Base-by-base conservation (phyloP, 2,329 filamentous ascomycete genomes). In the Fusarium sp. region DNA sequence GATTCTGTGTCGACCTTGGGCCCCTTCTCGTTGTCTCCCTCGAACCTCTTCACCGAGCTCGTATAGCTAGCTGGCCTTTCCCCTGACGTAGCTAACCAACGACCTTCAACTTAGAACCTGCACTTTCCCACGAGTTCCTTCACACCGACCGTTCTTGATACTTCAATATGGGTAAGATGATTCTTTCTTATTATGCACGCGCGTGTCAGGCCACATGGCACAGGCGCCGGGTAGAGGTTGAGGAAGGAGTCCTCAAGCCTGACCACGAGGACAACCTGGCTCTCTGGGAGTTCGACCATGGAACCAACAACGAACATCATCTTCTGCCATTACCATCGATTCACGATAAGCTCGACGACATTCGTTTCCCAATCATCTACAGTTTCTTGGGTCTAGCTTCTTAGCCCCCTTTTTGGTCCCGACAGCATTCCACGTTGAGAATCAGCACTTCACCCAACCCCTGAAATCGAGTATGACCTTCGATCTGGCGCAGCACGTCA, bases 291-390 rank as follows among this genome's bases (percentile, higher is more conserved):
- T 56, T 64, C 55, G 39, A 63, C 24, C 52, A 31, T 31, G 28
- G 28, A 31, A 31, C 28, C 13, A 50, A 55, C 45, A 53, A 58
- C 54, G 57, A 57, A 21, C 40, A 33, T 47, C 61, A 52, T 61
- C 54, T 63, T 73, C 66, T 70, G 57, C 63, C 63, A 46, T 58
- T 73, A 57, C 57, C 71, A 72, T 65, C 73, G 73, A 66, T 52
- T 61, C 69, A 70, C 76, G 65, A 79, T 77, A 79, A 65, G 19
- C 68, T 63, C 72, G 69, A 74, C 73, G 71, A 73, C 76, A 76
- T 80, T 77, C 79, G 78, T 80, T 82, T 70, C 57, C 63, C 73
- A 38, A 72, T 72, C 77, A 83, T 84, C 76, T 84, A 84, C 79
- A 71, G 73, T 81, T 83, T 84, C 77, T 84, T 83, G 80, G 82